Evolutionary conservation across 2,329 filamentous ascomycete genomes (phyloP).

Genomic region (Akanthomyces muscarius): DNA sequence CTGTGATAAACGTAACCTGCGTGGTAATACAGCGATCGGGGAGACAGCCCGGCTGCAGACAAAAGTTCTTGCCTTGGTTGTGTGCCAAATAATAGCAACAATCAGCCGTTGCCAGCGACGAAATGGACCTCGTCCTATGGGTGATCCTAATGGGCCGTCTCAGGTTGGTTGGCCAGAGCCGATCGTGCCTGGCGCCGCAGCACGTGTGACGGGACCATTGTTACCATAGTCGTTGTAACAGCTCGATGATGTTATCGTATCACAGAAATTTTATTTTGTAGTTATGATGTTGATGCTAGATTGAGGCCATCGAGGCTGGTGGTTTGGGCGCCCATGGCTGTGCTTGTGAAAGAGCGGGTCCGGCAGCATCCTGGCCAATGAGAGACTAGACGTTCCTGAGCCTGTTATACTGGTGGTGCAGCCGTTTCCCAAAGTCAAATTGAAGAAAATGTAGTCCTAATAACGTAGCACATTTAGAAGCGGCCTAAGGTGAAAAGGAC

Average conservation of each 20-base stretch:
- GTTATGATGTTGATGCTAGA: neutral
- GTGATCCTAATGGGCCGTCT: neutral
- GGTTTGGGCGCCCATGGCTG: neutral
- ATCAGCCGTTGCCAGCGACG: neutral
- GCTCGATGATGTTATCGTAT: neutral
- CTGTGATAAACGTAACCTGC: neutral
- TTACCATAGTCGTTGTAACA: neutral
- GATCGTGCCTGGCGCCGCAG: neutral
- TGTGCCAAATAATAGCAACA: neutral
- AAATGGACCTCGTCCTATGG: too few relatives aligned
- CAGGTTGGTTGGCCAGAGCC: neutral
- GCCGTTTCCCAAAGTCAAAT: too few relatives aligned
- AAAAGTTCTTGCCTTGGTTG: neutral
- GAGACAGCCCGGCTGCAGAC: neutral
- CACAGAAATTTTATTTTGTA: neutral
- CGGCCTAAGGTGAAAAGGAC: neutral
- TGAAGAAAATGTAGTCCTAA: neutral
- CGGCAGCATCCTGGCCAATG: neutral
- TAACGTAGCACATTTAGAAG: too few relatives aligned
- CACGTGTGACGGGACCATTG: neutral
- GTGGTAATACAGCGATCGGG: neutral
- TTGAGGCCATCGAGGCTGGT: neutral
- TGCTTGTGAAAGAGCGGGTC: neutral
- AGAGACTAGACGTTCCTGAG: neutral
- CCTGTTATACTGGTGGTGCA: neutral